A percentile compares a stretch with the other conserved stretches of the same genome.
Conservation (phyloP, 1,284 basidiomycete genomes). For the Veloboletus limbatus region DNA sequence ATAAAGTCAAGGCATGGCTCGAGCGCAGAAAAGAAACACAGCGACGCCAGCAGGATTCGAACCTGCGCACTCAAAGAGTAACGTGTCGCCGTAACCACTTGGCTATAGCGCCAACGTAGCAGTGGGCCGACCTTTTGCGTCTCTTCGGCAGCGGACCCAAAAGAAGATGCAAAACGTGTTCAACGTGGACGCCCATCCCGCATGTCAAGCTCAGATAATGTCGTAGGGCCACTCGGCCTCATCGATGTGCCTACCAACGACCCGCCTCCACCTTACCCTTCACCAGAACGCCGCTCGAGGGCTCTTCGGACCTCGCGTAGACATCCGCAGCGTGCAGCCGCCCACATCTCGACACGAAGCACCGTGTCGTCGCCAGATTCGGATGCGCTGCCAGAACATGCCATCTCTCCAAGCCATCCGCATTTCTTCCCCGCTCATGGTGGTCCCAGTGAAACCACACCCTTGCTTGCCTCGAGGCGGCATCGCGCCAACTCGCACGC, state of each 20-base stretch:
- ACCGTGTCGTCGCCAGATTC: slow-evolving; percentile 38
- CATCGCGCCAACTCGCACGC: slow-evolving; percentile 55
- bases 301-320: slow-evolving; percentile 31
- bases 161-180: too few species aligned
- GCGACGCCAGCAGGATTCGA: slow-evolving; percentile 42
- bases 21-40: too few species aligned
- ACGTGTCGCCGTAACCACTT: slow-evolving; percentile 59
- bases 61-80: slow-evolving; percentile 43
- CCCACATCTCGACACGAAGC: slow-evolving; percentile 25
- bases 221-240: slow-evolving; percentile 11
- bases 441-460: slow-evolving; percentile 41
- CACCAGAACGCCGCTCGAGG: slow-evolving; percentile 47
- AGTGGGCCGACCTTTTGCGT: too few species aligned
- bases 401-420: slow-evolving; percentile 14
- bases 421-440: slow-evolving; percentile 16
- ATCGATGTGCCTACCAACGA: slow-evolving; percentile 36
- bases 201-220: slow-evolving; percentile 11
- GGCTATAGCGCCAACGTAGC: slow-evolving; percentile 51
- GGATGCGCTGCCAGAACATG: slow-evolving; percentile 26
- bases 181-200: too few species aligned
- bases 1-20: too few species aligned
- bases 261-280: slow-evolving; percentile 68
- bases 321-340: slow-evolving; percentile 31
- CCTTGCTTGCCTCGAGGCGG: slow-evolving; percentile 39
- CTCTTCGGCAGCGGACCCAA: too few species aligned